Conservation (phyloP, 495 filamentous ascomycete species). For the Acidomyces sp. region DNA sequence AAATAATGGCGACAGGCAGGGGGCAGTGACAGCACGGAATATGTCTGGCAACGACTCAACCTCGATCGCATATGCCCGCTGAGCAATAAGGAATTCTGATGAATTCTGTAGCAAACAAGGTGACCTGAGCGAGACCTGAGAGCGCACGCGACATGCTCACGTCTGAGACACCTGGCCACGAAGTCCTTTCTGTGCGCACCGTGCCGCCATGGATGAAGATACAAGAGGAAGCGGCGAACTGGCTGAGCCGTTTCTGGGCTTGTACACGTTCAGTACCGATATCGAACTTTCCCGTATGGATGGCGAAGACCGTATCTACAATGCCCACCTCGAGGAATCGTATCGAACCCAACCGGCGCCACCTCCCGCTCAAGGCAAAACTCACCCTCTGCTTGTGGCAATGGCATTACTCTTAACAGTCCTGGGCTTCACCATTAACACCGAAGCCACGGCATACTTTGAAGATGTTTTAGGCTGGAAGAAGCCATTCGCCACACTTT, state of each 20-base stretch:
- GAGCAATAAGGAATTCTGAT: no score
- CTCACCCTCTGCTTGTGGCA: constrained; percentile 5
- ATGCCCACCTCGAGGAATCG: constrained; percentile 1
- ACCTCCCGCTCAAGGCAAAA: neutral
- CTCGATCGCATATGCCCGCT: no score
- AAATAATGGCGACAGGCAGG: no score
- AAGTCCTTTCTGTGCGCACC: no score
- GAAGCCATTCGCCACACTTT: constrained; percentile 18
- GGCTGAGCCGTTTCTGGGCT: no score
- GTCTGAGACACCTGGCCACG: no score
- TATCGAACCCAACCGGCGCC: constrained; percentile 1
- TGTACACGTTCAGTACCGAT: constrained; percentile 1
- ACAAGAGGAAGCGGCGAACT: no score
- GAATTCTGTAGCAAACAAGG: no score
- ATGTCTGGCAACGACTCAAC: no score
- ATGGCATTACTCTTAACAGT: constrained; percentile 9
- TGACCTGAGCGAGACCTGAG: no score
- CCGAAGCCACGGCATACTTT: constrained; percentile 17
- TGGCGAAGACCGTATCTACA: neutral
- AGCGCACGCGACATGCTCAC: no score
- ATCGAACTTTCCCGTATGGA: constrained; percentile 5
- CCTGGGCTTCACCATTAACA: constrained; percentile 15
- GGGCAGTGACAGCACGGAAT: no score
- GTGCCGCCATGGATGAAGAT: neutral
- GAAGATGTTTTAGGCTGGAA: constrained; percentile 16